These are phyloP conservation scores for Saposhnikovia divaricata DNA, from an alignment of 129 eudicot genomes.

Conservation along the genomic window DNA sequence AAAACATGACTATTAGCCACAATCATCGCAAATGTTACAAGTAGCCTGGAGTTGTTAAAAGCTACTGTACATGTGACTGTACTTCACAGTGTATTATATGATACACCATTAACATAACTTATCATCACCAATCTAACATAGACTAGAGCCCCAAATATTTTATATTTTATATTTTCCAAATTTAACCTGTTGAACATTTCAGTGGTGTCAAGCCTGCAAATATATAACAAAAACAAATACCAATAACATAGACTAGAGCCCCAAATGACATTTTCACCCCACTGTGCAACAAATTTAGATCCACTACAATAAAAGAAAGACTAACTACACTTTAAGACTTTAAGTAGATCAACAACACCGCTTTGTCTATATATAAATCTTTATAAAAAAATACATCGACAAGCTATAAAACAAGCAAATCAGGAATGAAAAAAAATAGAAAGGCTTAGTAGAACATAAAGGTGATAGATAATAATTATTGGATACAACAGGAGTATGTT, in stretches of 20 bases:
- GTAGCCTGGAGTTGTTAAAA: background rate
- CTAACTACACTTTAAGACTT: too few relatives aligned
- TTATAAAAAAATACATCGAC: too few relatives aligned
- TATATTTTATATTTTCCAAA: background rate
- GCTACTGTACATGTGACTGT: background rate
- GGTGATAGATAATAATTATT: too few relatives aligned
- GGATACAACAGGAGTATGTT: background rate
- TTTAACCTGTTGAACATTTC: background rate
- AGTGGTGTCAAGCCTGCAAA: background rate
- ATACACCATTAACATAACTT: background rate
- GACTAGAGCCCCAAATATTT: too few relatives aligned
- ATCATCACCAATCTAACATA: background rate
- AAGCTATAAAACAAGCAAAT: too few relatives aligned
- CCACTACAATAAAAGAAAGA: too few relatives aligned
- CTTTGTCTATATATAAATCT: too few relatives aligned
- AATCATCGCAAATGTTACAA: background rate
- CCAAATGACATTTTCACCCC: background rate
- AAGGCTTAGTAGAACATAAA: too few relatives aligned
- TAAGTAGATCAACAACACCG: too few relatives aligned
- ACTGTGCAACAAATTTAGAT: background rate
- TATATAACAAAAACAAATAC: background rate
- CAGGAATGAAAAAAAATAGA: too few relatives aligned
- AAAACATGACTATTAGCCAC: background rate
- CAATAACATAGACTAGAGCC: background rate
- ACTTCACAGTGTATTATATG: background rate